Evolutionary conservation across 1,139 yeast species (phyloP).

Genomic region (Lodderomyces jiufengensis): DNA sequence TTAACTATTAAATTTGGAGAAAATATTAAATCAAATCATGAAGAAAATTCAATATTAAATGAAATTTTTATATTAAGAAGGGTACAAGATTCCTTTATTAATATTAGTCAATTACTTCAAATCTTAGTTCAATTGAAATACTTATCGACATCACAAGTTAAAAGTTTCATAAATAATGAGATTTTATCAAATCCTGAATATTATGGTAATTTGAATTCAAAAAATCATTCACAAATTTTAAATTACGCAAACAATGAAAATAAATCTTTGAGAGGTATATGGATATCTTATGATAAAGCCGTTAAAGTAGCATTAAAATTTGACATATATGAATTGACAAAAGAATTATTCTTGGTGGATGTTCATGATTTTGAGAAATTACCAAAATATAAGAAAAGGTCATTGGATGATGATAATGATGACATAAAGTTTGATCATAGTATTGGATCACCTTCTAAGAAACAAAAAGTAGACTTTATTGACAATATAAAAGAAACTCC

Average conservation of each 20-base stretch:
- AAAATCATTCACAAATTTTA: conserved; percentile 23
- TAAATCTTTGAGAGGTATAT: conserved; percentile 30
- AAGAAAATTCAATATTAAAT: background rate
- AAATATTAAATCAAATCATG: background rate
- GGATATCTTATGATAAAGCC: conserved; percentile 47
- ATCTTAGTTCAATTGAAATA: conserved; percentile 31
- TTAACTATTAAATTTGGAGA: conserved; percentile 20
- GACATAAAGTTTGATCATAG: conserved; percentile 11
- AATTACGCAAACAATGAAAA: conserved; percentile 30
- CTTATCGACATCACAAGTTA: conserved; percentile 24
- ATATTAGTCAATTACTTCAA: conserved; percentile 36
- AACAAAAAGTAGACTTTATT: conserved; percentile 21
- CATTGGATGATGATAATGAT: conserved; percentile 15
- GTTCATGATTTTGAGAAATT: conserved; percentile 45
- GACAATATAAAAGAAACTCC: no score
- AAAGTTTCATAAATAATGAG: conserved; percentile 32
- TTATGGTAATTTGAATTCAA: conserved; percentile 9
- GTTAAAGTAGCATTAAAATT: conserved; percentile 38
- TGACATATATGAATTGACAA: conserved; percentile 40
- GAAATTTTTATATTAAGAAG: conserved; percentile 33
- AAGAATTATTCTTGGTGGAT: conserved; percentile 40
- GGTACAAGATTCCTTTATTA: conserved; percentile 44
- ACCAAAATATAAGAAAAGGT: conserved; percentile 25
- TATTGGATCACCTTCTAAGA: conserved; percentile 35
- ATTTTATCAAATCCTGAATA: conserved; percentile 32